Conservation (phyloP, 2,329 filamentous ascomycete genomes). For the Phialocephala subalpina region DNA sequence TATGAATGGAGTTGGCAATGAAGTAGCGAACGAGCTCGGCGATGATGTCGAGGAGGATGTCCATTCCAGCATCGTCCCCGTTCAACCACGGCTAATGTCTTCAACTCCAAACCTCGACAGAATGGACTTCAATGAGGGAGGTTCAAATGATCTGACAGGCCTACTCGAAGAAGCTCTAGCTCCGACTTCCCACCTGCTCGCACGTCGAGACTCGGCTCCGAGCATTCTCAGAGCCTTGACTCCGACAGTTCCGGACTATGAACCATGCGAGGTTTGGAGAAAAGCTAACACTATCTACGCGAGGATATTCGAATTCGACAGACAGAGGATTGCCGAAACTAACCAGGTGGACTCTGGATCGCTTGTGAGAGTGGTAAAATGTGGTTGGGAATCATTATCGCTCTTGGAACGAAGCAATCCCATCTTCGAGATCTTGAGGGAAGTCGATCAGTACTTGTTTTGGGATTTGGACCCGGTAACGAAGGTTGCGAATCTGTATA, state of each 20-base stretch:
- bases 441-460: constrained; percentile 30
- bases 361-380: constrained; percentile 24
- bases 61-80: neutral
- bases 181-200: neutral
- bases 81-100: neutral
- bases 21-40: neutral
- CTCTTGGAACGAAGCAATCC: constrained; percentile 28
- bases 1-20: neutral
- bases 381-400: constrained; percentile 26
- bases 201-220: neutral
- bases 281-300: constrained; percentile 31
- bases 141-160: neutral
- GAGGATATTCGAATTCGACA: constrained; percentile 20
- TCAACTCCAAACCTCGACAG: neutral
- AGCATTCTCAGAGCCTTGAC: neutral
- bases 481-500: constrained; percentile 32
- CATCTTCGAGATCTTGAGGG: constrained; percentile 26
- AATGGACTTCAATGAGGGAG: neutral
- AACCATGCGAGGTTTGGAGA: constrained; percentile 24
- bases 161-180: neutral
- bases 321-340: constrained; percentile 8
- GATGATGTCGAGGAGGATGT: neutral
- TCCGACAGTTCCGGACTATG: constrained; percentile 13
- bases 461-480: constrained; percentile 31
- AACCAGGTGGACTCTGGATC: constrained; percentile 18